These are phyloP conservation scores for Penicillium sp. DNA, from an alignment of 2,329 filamentous ascomycete species.

Conservation along the genomic window DNA sequence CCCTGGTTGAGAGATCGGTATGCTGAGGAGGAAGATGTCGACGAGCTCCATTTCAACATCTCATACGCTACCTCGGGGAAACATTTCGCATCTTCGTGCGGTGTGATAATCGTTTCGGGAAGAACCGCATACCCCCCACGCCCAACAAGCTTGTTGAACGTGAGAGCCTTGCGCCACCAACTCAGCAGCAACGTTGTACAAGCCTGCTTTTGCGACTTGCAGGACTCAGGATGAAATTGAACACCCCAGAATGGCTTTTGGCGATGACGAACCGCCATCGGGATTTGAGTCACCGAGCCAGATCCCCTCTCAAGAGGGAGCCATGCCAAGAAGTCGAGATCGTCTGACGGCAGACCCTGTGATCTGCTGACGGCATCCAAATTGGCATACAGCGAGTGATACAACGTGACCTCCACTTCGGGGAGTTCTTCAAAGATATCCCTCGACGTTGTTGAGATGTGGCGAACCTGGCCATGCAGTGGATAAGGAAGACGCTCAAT, in stretches of 20 bases:
- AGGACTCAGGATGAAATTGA: conserved; percentile 91
- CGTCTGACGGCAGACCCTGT: conserved; percentile 13
- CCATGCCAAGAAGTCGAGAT: conserved; percentile 65
- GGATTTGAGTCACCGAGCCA: conserved; percentile 48
- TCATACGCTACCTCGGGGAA: conserved; percentile 53
- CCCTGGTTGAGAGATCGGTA: conserved; percentile 31
- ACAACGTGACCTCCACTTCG: conserved; percentile 71
- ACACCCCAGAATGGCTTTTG: conserved; percentile 79
- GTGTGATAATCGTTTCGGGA: conserved; percentile 26
- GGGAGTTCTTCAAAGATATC: conserved; percentile 69
- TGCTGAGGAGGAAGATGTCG: conserved; percentile 32
- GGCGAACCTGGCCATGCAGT: conserved; percentile 78
- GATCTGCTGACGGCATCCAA: conserved; percentile 35
- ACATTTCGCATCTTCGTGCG: conserved; percentile 20
- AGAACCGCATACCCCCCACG: conserved; percentile 29
- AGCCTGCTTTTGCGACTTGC: conserved; percentile 68
- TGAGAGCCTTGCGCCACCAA: conserved; percentile 71
- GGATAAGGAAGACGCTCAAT: conserved; percentile 71
- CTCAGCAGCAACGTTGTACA: conserved; percentile 66
- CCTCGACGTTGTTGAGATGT: conserved; percentile 61
- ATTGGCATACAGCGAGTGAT: conserved; percentile 65
- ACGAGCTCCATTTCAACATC: conserved; percentile 40
- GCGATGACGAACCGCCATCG: conserved; percentile 77
- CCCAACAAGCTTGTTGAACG: conserved; percentile 59
- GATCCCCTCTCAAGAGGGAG: conserved; percentile 49